A percentile compares a stretch with the other conserved stretches of the same genome.
Evolutionary conservation across 305 asterid species (phyloP).

Genomic region (Striga hermonthica): DNA sequence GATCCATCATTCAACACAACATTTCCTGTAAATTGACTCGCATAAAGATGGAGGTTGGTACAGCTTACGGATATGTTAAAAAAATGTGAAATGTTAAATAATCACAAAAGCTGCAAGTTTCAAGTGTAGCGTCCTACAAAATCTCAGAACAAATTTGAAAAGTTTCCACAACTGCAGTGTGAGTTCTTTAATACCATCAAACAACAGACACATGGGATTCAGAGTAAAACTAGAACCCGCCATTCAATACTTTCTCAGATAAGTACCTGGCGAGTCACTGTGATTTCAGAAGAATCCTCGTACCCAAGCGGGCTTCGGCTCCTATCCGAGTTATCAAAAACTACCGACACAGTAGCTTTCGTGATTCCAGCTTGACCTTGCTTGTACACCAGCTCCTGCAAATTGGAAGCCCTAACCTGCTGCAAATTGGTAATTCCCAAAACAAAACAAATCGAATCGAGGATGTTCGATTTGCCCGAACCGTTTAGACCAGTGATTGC

Average conservation of each 20-base stretch:
- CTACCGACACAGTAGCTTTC: slow-evolving; percentile 89
- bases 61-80: not conserved
- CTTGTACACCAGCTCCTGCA: slow-evolving; percentile 98
- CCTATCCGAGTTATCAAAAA: slow-evolving; percentile 83
- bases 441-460: slow-evolving; percentile 95
- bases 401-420: slow-evolving; percentile 96
- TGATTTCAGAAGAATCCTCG: slow-evolving; percentile 84
- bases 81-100: not conserved
- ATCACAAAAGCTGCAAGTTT: too few species aligned
- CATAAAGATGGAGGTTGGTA: not conserved
- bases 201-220: not conserved
- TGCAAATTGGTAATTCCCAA: slow-evolving; percentile 93
- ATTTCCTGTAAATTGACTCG: not conserved
- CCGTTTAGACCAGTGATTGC: slow-evolving; percentile 95
- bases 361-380: slow-evolving; percentile 99
- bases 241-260: not conserved
- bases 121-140: not conserved
- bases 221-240: not conserved
- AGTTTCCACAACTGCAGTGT: not conserved
- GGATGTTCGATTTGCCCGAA: slow-evolving; percentile 93
- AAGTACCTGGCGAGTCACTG: slow-evolving; percentile 92
- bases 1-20: not conserved
- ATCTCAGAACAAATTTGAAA: not conserved
- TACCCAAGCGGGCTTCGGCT: slow-evolving; percentile 87
- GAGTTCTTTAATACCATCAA: not conserved